Base-by-base conservation (phyloP, 176 grass and related monocot species). In the Avena sativa region DNA sequence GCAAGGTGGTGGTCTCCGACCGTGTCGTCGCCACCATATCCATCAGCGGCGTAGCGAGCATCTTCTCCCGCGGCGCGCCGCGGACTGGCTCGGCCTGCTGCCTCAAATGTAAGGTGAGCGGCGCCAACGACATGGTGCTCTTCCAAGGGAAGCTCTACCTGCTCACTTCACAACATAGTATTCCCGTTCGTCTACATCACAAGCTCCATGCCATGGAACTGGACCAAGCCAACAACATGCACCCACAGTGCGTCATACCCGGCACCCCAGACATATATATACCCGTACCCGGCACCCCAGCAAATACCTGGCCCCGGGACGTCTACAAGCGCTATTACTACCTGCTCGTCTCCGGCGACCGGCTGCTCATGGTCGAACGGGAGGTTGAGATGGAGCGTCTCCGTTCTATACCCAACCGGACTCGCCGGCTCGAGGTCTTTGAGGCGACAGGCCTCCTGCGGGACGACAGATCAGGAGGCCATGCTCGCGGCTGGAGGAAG, bases 301-400 rank as follows among this genome's bases (percentile, higher is more conserved):
- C 11, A 36, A 32, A 34, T 16, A 34, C 26, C 64, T 67, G 1
- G 5, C 30, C 64, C 7, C 0, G 0, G 3, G 60, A 3, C 21
- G 1, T 1, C 21, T 66, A 32, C 14, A 66, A 66, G 63, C 63
- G 63, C 63, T 32, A 32, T 5, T 67, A 67, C 64, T 67, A 67
- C 64, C 8, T 56, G 53, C 15, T 67, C 3, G 21, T 25, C 60
- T 67, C 28, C 28, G 64, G 14, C 34, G 28, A 34, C 64, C 28
- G 64, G 28, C 64, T 67, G 26, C 64, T 67, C 64, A 67, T 67
- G 64, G 64, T 67, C 34, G 64, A 67, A 38, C 65, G 65, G 32
- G 65, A 68, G 65, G 30, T 38, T 32, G 65, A 68, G 8, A 34
- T 38, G 65, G 15, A 68, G 28, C 15, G 1, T 15, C 0, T 4